A percentile compares a stretch with the other conserved stretches of the same genome.
These are phyloP conservation scores for Chytriomyces sp. DNA, from an alignment of 192 early-diverging fungal species.

Conservation along the genomic window DNA sequence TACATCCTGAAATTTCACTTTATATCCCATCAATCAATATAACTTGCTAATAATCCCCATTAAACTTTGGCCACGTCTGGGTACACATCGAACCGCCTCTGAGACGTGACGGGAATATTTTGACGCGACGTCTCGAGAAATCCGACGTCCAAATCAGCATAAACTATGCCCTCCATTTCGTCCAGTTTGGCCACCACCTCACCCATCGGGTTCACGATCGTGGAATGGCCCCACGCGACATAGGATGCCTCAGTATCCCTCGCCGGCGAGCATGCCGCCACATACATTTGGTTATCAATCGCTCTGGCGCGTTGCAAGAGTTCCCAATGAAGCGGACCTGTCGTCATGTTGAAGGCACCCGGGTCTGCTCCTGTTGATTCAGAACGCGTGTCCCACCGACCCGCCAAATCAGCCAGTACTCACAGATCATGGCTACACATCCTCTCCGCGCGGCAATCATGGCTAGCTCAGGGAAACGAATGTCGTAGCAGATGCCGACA, in stretches of 20 bases:
- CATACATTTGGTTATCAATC: constrained; percentile 92
- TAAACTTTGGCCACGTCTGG: constrained; percentile 60
- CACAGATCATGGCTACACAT: constrained; percentile 92
- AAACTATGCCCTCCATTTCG: constrained; percentile 77
- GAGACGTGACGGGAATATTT: constrained; percentile 74
- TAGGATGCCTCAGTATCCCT: constrained; percentile 74
- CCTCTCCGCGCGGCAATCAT: constrained; percentile 88
- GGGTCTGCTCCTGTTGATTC: too few relatives aligned
- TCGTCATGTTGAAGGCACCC: constrained; percentile 94
- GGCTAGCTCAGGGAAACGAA: constrained; percentile 95
- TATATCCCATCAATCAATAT: constrained; percentile 34
- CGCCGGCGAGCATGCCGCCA: constrained; percentile 95
- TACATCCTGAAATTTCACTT: too few relatives aligned
- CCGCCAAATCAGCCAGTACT: too few relatives aligned
- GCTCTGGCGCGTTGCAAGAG: constrained; percentile 81
- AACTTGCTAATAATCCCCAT: background rate
- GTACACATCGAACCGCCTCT: constrained; percentile 92
- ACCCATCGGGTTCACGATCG: constrained; percentile 84
- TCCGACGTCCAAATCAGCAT: constrained; percentile 73
- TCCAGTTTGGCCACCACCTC: constrained; percentile 72
- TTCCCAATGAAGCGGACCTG: constrained; percentile 97
- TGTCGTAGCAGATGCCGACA: constrained; percentile 96
- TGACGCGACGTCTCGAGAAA: constrained; percentile 65
- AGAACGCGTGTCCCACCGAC: too few relatives aligned
- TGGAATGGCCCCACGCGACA: constrained; percentile 93